phyloP scores from a whole-genome alignment of 129 eudicot genomes.

The Logfia minima region DNA sequence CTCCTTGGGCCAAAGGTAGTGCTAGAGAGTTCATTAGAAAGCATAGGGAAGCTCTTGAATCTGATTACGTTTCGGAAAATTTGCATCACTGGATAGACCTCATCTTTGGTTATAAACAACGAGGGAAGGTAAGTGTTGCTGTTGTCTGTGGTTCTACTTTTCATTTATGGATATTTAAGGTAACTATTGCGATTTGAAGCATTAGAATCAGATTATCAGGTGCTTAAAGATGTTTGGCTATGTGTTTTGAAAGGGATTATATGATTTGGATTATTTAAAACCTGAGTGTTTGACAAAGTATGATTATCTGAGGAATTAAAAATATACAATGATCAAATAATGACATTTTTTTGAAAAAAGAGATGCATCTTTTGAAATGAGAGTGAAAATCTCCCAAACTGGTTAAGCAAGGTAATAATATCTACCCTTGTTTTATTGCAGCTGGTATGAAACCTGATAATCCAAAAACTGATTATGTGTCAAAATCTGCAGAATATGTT shows the following conservation, averaged over 20 bases:
- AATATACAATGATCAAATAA: neutral
- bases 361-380: neutral
- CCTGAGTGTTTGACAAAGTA: neutral
- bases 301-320: neutral
- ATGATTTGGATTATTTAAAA: neutral
- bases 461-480: neutral
- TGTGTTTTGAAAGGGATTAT: neutral
- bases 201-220: neutral
- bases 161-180: neutral
- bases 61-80: constrained; percentile 83
- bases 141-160: neutral
- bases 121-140: constrained; percentile 67
- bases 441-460: neutral
- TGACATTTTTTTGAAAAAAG: neutral
- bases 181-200: neutral
- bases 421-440: neutral
- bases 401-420: neutral
- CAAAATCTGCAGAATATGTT: neutral
- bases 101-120: constrained; percentile 81
- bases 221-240: neutral
- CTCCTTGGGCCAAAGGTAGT: constrained; percentile 99
- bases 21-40: constrained; percentile 89
- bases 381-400: neutral
- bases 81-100: constrained; percentile 97
- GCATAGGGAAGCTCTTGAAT: constrained; percentile 96